Base-by-base conservation (phyloP, 148 eudicot species). In the Beta vulgaris region DNA sequence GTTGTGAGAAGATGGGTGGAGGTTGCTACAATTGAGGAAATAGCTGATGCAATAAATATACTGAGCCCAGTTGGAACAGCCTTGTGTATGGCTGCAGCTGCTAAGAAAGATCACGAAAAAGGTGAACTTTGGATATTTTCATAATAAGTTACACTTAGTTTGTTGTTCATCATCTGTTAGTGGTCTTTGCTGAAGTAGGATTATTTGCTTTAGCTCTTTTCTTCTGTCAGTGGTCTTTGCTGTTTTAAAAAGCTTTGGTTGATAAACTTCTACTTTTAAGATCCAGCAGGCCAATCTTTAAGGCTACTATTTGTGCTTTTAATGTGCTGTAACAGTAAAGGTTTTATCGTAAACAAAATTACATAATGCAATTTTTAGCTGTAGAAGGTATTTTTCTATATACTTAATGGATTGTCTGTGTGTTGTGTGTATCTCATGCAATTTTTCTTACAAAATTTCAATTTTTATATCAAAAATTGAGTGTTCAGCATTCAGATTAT, bases 11-110 rank as follows among this genome's bases (percentile, higher is more conserved):
- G 88, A 77, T 95, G 98, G 98, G 85, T 88, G 53, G 97, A 95
- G 83, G 84, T 95, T 84, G 96, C 97, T 77, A 82, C 93, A 19
- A 5, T 31, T 23, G 97, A 86, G 54, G 97, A 90, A 65, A 92
- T 90, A 82, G 89, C 87, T n/a, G 84, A 76, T 75, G 92, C 96
- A 78, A 95, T 95, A 73, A 90, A 95, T 81, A 82, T 88, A 65
- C 88, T 81, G 68, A 87, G 97, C 83, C 85, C 91, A 76, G 79
- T 79, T 44, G 98, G 98, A 61, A 88, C 98, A 72, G 92, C 98
- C 68, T 82, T 95, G 88, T 92, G 96, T 82, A 92, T 95, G 92
- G 98, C 98, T 79, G 93, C 98, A 78, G 83, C 96, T 63, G 76
- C 88, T 63, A 95, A 90, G 91, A 95, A 90, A 86, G 93, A 95